Base-by-base conservation (phyloP, 1,284 basidiomycete genomes). In the Cutaneotrichosporon cutaneum region DNA sequence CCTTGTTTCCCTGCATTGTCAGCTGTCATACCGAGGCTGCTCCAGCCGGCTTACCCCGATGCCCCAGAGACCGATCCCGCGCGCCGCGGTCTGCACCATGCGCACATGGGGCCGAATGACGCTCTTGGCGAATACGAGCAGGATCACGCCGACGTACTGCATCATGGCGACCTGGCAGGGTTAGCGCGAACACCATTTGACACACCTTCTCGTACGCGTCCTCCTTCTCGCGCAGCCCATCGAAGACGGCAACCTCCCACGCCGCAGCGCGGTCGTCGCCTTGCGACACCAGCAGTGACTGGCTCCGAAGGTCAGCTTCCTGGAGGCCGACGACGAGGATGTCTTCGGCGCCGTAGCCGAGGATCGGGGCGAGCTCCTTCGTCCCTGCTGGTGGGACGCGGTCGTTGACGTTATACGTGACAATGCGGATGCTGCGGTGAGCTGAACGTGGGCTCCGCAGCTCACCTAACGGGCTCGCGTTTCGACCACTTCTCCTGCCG, bases 191-290 rank as follows among this genome's bases (percentile, higher is more conserved):
- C 13, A 4, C 6, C 7, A 3, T 9, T 10, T 4, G 7, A 61
- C 65, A 9, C 16, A 74, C 71, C 59, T 68, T 71, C 47, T 75
- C 73, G 32, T 69, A 77, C 22, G 70, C 65, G 11, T 63, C 67
- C 26, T 80, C 68, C 26, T 80, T 76, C 3, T 72, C 63, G 27
- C 85, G 83, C 4, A 86, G 75, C 72, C 82, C 84, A 0, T 71
- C 63, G 44, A 83, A 75, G n/a, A 85, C 74, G 32, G 76, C 72
- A 4, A 72, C 58, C 70, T 85, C 83, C 85, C 85, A 86, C 47
- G 82, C 78, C 18, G 81, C 70, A 0, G 84, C 84, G 18, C 84
- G 81, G 56, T 76, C 59, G 27, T 60, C 69, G 1, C 74, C 74
- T 44, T 75, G 75, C 7, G 75, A 72, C 3, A 76, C 56, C 13